Evolutionary conservation across 2,329 filamentous ascomycete genomes (phyloP), one percentile per base, ranked within the genome.

Genomic region (Clonostachys rosea): DNA sequence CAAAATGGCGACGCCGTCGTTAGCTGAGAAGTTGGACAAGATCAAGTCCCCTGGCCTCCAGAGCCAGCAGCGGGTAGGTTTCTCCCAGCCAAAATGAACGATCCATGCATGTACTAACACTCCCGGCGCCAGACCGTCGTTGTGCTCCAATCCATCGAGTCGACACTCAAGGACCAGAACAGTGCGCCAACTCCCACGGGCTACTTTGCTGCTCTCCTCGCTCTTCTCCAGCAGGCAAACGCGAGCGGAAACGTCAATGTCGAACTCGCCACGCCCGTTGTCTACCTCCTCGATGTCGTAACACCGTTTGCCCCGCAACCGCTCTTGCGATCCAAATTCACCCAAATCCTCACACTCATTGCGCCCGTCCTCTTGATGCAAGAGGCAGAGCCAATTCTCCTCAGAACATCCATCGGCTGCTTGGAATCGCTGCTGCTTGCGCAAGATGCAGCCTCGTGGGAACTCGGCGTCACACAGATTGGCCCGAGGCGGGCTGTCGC

Each of bases 1-100:
- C 43, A 46, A 20, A 24, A 49, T 49, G 47, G 47, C 47, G 17
- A 46, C 47, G 20, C 62, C 71, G 58, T 72, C 75, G 54, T 62
- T 97, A 61, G 84, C 87, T 66, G 92, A 96, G 76, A 95, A 91
- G 76, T 83, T 99, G 66, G 89, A 92, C 74, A 96, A 95, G 81
- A 96, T 97, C 68, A 89, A 94, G 71, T 94, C 89, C 64, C 94
- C 94, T 48, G 96, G 95, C 70, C 83, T 96, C 60, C 89, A 97
- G 69, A 96, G 89, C 66, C 91, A 96, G 72, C 84, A 95, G 68
- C 90, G 91, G 80, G 91, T 94, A 73, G 56, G 74, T 65, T 16
- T 36, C 14, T 20, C 42, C 34, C 45, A 40, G 40, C 50, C 50
- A 30, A 10, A 10, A 30, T 6, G 24, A 30, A 14, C 12, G n/a